A percentile compares a stretch with the other conserved stretches of the same genome.
phyloP scores from a whole-genome alignment of 352 stramenopile genomes.

The Phytophthora kernoviae region DNA sequence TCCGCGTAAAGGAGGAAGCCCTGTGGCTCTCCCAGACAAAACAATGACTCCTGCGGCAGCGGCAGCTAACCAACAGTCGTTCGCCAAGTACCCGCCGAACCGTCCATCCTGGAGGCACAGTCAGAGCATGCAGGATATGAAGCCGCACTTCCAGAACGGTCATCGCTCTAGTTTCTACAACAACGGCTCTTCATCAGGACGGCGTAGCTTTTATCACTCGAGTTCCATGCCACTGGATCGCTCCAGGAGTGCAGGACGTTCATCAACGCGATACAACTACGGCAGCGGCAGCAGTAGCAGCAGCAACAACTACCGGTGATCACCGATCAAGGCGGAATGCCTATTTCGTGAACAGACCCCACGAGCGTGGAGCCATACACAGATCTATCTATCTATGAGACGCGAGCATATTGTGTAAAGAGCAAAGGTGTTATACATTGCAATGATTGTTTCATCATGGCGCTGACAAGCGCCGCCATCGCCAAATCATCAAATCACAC shows the following conservation, averaged over 20 bases:
- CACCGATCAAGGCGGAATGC: background rate
- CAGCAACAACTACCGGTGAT: conserved; percentile 37
- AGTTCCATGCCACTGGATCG: conserved; percentile 59
- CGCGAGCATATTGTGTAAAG: conserved; percentile 41
- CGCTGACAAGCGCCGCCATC: background rate
- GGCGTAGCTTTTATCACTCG: conserved; percentile 53
- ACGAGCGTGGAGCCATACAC: conserved; percentile 13
- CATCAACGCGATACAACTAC: conserved; percentile 44
- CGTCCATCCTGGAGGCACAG: conserved; percentile 67
- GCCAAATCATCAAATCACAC: no score
- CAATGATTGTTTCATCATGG: conserved; percentile 21
- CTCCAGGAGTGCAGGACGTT: conserved; percentile 50
- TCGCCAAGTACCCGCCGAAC: conserved; percentile 58
- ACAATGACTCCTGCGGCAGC: conserved; percentile 36
- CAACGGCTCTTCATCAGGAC: conserved; percentile 24
- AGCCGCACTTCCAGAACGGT: conserved; percentile 40
- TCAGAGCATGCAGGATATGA: conserved; percentile 66
- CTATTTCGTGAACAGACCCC: conserved; percentile 17
- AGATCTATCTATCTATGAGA: conserved; percentile 48
- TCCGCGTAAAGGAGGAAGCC: conserved; percentile 51
- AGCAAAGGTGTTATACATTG: conserved; percentile 30
- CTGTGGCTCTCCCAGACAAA: conserved; percentile 24
- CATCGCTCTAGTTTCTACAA: conserved; percentile 52
- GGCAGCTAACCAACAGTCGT: conserved; percentile 50
- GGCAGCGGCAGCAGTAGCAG: conserved; percentile 32